Evolutionary conservation across 1,139 yeast species (phyloP).

Genomic region (Candida glucosophila): DNA sequence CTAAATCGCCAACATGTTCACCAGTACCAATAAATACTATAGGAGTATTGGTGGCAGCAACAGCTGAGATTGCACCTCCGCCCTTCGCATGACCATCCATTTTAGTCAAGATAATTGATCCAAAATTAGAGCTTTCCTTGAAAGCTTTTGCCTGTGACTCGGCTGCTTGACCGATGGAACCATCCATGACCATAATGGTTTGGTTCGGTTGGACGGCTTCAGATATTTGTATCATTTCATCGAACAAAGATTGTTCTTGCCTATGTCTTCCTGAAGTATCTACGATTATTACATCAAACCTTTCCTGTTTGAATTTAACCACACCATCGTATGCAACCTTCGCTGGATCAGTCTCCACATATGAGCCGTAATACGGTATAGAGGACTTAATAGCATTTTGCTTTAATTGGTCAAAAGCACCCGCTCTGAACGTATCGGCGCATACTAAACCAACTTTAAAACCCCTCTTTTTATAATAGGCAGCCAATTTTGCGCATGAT

Average conservation of each 20-base stretch:
- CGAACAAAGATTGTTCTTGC: slow-evolving; percentile 85
- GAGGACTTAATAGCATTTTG: slow-evolving; percentile 95
- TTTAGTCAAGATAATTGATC: slow-evolving; percentile 90
- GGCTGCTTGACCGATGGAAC: slow-evolving; percentile 97
- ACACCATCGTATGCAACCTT: slow-evolving; percentile 90
- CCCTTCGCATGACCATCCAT: slow-evolving; percentile 99
- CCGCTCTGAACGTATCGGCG: slow-evolving; percentile 99
- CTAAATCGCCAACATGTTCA: slow-evolving; percentile 91
- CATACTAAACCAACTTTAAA: slow-evolving; percentile 93
- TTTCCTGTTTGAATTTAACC: slow-evolving; percentile 80
- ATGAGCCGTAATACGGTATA: slow-evolving; percentile 91
- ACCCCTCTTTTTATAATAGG: slow-evolving; percentile 87
- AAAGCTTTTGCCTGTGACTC: slow-evolving; percentile 92
- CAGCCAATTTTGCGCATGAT: slow-evolving; percentile 93
- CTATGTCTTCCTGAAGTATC: slow-evolving; percentile 98
- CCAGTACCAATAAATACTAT: slow-evolving; percentile 96
- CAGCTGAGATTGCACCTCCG: slow-evolving; percentile 99
- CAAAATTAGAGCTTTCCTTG: slow-evolving; percentile 87
- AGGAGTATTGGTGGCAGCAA: slow-evolving; percentile 96
- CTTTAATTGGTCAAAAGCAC: slow-evolving; percentile 97
- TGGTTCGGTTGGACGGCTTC: slow-evolving; percentile 83
- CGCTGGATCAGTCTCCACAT: slow-evolving; percentile 93
- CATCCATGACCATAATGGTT: slow-evolving; percentile 96
- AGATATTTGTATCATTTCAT: slow-evolving; percentile 91
- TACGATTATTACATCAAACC: slow-evolving; percentile 87